These are phyloP conservation scores for Stachybotrys chartarum DNA, from an alignment of 2,329 filamentous ascomycete genomes.

Conservation along the genomic window DNA sequence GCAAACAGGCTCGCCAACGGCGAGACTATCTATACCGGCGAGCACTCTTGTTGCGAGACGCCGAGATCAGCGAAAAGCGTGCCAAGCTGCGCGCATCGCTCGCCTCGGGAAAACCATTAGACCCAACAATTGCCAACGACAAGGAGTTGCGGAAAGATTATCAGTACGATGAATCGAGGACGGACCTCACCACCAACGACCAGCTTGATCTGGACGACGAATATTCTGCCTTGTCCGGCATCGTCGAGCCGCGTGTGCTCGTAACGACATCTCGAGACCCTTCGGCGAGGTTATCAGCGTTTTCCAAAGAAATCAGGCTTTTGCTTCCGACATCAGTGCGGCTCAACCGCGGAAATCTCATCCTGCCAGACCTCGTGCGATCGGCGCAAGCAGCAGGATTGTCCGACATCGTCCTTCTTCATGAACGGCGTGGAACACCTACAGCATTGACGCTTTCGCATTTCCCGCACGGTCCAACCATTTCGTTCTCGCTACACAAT, in stretches of 20 bases:
- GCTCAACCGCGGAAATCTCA: slow-evolving; percentile 84
- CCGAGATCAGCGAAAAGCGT: slow-evolving; percentile 86
- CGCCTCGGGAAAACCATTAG: slow-evolving; percentile 80
- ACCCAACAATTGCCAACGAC: slow-evolving; percentile 79
- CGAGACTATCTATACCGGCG: slow-evolving; percentile 72
- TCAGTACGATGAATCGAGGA: slow-evolving; percentile 82
- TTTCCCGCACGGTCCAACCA: slow-evolving; percentile 75
- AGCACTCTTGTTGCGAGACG: slow-evolving; percentile 80
- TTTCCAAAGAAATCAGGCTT: slow-evolving; percentile 85
- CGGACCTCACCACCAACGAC: slow-evolving; percentile 59
- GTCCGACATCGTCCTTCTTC: slow-evolving; percentile 77
- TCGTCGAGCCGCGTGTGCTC: slow-evolving; percentile 81
- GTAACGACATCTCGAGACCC: slow-evolving; percentile 89
- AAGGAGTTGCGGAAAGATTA: slow-evolving; percentile 77
- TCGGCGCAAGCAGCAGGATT: slow-evolving; percentile 76
- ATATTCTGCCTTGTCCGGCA: slow-evolving; percentile 83
- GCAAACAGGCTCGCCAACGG: slow-evolving; percentile 34
- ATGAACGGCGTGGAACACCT: slow-evolving; percentile 88
- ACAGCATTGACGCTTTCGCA: slow-evolving; percentile 84
- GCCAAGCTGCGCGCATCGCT: slow-evolving; percentile 80
- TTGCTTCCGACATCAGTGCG: slow-evolving; percentile 79
- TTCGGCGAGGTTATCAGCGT: slow-evolving; percentile 75
- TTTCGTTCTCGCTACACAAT: slow-evolving; percentile 82
- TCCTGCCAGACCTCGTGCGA: slow-evolving; percentile 76
- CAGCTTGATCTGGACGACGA: slow-evolving; percentile 78